A percentile compares a stretch with the other conserved stretches of the same genome.
These are phyloP conservation scores for Fusarium torreyae DNA, from an alignment of 2,329 filamentous ascomycete genomes.

Conservation along the genomic window DNA sequence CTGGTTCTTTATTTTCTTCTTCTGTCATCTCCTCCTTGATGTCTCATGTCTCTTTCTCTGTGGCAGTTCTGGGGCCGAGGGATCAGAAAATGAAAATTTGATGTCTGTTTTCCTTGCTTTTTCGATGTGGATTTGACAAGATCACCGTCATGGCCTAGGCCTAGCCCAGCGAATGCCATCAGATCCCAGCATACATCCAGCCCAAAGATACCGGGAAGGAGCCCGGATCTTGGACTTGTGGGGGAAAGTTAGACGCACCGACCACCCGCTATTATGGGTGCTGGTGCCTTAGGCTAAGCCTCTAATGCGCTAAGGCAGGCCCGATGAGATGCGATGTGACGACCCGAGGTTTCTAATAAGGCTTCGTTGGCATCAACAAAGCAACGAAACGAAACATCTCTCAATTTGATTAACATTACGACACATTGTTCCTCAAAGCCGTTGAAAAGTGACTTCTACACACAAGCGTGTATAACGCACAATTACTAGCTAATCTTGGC, in stretches of 20 bases:
- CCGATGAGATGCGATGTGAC: constrained; percentile 33
- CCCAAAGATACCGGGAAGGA: constrained; percentile 16
- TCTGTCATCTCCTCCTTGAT: constrained; percentile 28
- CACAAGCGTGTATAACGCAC: no score
- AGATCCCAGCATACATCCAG: constrained; percentile 21
- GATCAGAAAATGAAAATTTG: constrained; percentile 16
- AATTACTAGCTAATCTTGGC: no score
- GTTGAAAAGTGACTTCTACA: no score
- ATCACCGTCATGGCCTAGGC: constrained; percentile 30
- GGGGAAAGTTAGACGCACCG: constrained; percentile 24
- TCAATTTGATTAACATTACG: constrained; percentile 21
- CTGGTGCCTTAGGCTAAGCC: constrained; percentile 24
- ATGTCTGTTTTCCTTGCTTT: constrained; percentile 19
- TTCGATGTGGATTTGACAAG: constrained; percentile 32
- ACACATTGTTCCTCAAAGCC: constrained; percentile 2
- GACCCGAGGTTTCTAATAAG: constrained; percentile 8
- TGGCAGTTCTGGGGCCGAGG: constrained; percentile 4
- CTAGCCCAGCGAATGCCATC: background rate
- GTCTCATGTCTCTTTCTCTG: constrained; percentile 27
- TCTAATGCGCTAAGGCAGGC: constrained; percentile 28
- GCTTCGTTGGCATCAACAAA: constrained; percentile 29
- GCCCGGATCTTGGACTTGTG: constrained; percentile 34
- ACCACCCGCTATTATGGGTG: constrained; percentile 19
- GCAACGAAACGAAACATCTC: constrained; percentile 6
- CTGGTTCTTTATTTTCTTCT: constrained; percentile 22